Conservation (phyloP, 2,329 filamentous ascomycete species). For the Whalleya microplaca region DNA sequence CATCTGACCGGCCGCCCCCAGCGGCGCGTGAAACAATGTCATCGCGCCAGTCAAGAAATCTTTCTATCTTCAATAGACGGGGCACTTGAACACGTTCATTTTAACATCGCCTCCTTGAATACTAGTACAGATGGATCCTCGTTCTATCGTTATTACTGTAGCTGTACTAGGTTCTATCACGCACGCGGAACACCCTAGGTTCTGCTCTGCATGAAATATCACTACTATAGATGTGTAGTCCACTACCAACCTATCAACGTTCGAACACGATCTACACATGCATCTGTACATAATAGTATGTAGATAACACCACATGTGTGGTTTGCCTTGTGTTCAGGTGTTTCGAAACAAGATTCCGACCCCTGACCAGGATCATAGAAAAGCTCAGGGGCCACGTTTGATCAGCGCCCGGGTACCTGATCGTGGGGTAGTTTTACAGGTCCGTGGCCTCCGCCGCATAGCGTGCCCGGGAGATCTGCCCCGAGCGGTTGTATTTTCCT, state of each 20-base stretch:
- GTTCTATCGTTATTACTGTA: too few species aligned
- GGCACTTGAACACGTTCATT: too few species aligned
- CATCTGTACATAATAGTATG: too few species aligned
- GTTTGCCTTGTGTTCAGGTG: slow-evolving; percentile 9
- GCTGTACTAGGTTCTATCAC: too few species aligned
- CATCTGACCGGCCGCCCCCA: slow-evolving; percentile 10
- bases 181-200: too few species aligned
- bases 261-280: slow-evolving; percentile 1
- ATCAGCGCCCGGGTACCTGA: slow-evolving; percentile 16
- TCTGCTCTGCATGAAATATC: slow-evolving; percentile 1
- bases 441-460: neutral
- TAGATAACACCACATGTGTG: slow-evolving; percentile 1
- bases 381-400: slow-evolving; percentile 17
- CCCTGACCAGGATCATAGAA: slow-evolving; percentile 7
- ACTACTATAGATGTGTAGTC: too few species aligned
- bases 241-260: slow-evolving; percentile 3
- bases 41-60: slow-evolving; percentile 20
- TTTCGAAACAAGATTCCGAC: slow-evolving; percentile 20
- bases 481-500: neutral
- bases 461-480: neutral
- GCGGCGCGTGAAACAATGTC: slow-evolving; percentile 21
- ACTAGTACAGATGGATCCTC: too few species aligned
- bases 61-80: neutral
- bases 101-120: too few species aligned
- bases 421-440: slow-evolving; percentile 11